Evolutionary conservation across 176 grass and related monocot genomes (phyloP).

Genomic region (Paspalum notatum): DNA sequence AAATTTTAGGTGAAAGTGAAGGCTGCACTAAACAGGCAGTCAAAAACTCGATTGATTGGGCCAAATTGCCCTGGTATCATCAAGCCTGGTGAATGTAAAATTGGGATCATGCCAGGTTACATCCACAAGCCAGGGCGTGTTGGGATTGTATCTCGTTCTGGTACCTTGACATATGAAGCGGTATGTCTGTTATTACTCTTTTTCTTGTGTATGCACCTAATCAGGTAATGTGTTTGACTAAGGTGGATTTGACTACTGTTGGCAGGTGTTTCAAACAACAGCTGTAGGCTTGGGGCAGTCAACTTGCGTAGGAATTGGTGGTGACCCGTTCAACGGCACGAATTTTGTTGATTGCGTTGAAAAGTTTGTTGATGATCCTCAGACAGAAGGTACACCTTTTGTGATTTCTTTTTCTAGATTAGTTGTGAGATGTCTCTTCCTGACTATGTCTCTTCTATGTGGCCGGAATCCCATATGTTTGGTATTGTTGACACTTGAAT

Average conservation of each 20-base stretch:
- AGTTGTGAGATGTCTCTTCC: not conserved
- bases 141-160: constrained; percentile 98
- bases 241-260: constrained; percentile 36
- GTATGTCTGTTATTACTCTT: constrained; percentile 47
- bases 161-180: constrained; percentile 99
- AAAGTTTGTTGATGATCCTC: constrained; percentile 96
- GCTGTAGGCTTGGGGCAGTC: constrained; percentile 93
- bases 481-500: constrained; percentile 17
- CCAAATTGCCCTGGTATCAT: constrained; percentile 99
- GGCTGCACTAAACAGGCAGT: constrained; percentile 89
- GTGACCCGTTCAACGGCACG: constrained; percentile 94
- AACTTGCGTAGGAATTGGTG: constrained; percentile 97
- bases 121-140: constrained; percentile 93
- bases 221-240: constrained; percentile 17
- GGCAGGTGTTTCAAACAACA: constrained; percentile 97
- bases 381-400: constrained; percentile 86
- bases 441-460: not conserved
- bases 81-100: constrained; percentile 99
- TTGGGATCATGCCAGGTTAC: constrained; percentile 99
- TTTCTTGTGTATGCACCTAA: constrained; percentile 2
- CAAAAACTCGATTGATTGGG: constrained; percentile 94
- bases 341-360: constrained; percentile 98
- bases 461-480: not conserved
- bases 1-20: constrained; percentile 86
- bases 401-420: not conserved